Evolutionary conservation across 2,329 filamentous ascomycete species (phyloP), one percentile per base, ranked within the genome.

Genomic region (Aureobasidium uvarum): DNA sequence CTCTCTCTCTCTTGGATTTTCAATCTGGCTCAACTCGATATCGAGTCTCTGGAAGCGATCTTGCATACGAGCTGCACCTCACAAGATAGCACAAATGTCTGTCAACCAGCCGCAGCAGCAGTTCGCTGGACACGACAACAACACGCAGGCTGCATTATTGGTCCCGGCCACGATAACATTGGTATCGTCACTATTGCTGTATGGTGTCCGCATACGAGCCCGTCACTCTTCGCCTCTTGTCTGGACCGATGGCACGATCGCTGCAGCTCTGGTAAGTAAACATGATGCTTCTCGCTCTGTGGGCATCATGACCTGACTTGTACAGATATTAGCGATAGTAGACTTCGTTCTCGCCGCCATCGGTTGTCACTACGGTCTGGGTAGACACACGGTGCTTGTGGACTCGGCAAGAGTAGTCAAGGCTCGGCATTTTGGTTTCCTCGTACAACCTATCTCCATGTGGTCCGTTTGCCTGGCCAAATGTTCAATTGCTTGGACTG

Each of bases 321-420:
- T 50, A 5, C 18, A 62, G 59, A 33, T 18, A 36, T 20, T 62
- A n/a, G 59, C 59, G 5, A 52, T 62, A 13, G 38, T 52, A 5
- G 46, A 62, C 7, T 33, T 52, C 16, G 11, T 52, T 25, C 18
- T 55, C 28, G 38, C 38, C 28, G 62, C 51, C 39, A 50, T 56
- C n/a, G 48, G 62, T 25, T 64, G 62, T 20, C 52, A 64, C 39
- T 56, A 64, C 31, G 62, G 62, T 20, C 8, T 64, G 20, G 62
- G 62, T 20, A 55, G 51, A 51, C 62, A 64, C 28, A 64, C 39
- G 4, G 28, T 5, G 10, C 48, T 46, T 20, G 50, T 64, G 18
- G 31, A 55, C 50, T n/a, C 38, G 6, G 41, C n/a, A 16, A 36
- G 52, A 38, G n/a, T 31, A 25, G 4, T 38, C 28, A 64, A 46